These are phyloP conservation scores for Ceriops decandra DNA, from an alignment of 345 rosid species.

Conservation along the genomic window DNA sequence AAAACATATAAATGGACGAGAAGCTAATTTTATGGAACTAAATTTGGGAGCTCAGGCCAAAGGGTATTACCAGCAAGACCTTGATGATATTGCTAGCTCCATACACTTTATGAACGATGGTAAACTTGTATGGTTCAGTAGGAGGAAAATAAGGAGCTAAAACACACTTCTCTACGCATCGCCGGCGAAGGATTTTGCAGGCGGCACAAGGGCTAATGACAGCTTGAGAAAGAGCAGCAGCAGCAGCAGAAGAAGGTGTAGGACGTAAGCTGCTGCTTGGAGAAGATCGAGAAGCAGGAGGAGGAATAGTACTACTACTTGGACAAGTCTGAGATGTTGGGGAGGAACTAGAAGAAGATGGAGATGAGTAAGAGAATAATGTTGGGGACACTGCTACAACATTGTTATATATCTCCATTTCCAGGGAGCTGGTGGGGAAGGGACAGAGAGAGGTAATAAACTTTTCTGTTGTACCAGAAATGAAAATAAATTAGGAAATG, in stretches of 20 bases:
- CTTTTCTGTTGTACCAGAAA: too few relatives aligned
- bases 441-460: not conserved
- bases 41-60: too few relatives aligned
- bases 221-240: slow-evolving; percentile 22
- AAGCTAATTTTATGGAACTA: not conserved
- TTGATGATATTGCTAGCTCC: slow-evolving; percentile 70
- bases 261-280: not conserved
- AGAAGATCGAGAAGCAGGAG: slow-evolving; percentile 14
- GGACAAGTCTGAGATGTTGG: not conserved
- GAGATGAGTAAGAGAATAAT: slow-evolving; percentile 21
- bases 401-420: slow-evolving; percentile 24
- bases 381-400: slow-evolving; percentile 5
- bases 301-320: too few relatives aligned
- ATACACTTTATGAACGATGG: slow-evolving; percentile 63
- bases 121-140: slow-evolving; percentile 58
- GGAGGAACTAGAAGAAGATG: not conserved
- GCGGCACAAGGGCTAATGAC: slow-evolving; percentile 70
- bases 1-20: too few relatives aligned
- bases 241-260: slow-evolving; percentile 4
- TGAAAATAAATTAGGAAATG: too few relatives aligned
- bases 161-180: slow-evolving; percentile 58
- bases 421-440: not conserved
- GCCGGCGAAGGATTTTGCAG: slow-evolving; percentile 68
- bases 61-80: slow-evolving; percentile 49
- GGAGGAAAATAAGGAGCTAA: slow-evolving; percentile 79